Evolutionary conservation across 495 filamentous ascomycete species (phyloP).

Genomic region (Aspergillus incahuasiensis): DNA sequence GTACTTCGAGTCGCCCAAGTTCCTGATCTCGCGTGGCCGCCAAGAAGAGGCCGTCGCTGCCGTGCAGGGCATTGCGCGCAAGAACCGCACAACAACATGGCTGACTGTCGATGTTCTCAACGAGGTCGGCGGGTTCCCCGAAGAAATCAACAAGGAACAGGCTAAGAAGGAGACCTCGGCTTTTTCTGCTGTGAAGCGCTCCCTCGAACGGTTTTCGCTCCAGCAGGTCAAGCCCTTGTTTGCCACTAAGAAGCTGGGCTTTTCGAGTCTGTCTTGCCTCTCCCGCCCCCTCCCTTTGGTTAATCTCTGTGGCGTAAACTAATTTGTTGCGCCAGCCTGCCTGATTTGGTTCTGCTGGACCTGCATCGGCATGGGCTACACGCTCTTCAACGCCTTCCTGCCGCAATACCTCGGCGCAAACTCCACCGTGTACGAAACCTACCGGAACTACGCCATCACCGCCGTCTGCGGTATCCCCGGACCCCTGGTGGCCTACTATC

Average conservation of each 20-base stretch:
- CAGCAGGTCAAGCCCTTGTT: slow-evolving; percentile 51
- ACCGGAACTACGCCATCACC: slow-evolving; percentile 59
- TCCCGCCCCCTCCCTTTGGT: too few species aligned
- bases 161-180: slow-evolving; percentile 35
- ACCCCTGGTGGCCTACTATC: slow-evolving; percentile 49
- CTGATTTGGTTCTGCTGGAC: slow-evolving; percentile 54
- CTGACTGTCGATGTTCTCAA: slow-evolving; percentile 49
- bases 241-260: slow-evolving; percentile 44
- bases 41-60: slow-evolving; percentile 67
- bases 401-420: slow-evolving; percentile 48
- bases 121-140: slow-evolving; percentile 47
- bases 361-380: slow-evolving; percentile 54
- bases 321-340: slow-evolving; percentile 20
- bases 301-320: too few species aligned
- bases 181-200: too few species aligned
- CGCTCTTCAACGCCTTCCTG: slow-evolving; percentile 58
- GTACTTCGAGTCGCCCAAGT: slow-evolving; percentile 79
- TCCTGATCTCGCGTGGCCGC: slow-evolving; percentile 63
- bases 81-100: slow-evolving; percentile 50
- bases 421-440: slow-evolving; percentile 43
- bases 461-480: slow-evolving; percentile 55
- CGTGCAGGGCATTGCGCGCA: slow-evolving; percentile 56
- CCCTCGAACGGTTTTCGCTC: slow-evolving; percentile 45
- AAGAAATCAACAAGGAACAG: slow-evolving; percentile 29
- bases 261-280: slow-evolving; percentile 39